A percentile compares a stretch with the other conserved stretches of the same genome.
Evolutionary conservation across 441 rosid species (phyloP).

Genomic region (Gossypium aridum): DNA sequence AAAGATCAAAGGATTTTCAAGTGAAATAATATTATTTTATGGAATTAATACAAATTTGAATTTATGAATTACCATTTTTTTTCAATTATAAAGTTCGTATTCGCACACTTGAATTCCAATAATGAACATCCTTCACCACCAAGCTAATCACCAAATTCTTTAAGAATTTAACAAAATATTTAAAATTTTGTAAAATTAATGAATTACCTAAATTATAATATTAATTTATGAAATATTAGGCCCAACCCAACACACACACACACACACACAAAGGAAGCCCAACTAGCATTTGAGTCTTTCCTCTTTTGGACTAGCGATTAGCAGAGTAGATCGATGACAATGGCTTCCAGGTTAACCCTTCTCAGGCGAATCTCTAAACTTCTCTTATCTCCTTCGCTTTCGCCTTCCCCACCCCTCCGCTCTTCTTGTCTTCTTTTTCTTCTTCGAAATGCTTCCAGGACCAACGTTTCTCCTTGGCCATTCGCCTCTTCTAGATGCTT

Average conservation of each 20-base stretch:
- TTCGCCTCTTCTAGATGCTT: slow-evolving; percentile 35
- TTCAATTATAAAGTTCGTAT: too few species aligned
- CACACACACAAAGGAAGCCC: background rate
- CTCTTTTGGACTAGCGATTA: background rate
- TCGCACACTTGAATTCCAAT: too few species aligned
- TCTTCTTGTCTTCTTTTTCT: slow-evolving; percentile 8
- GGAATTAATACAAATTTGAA: too few species aligned
- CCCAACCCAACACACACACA: background rate
- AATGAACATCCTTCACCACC: too few species aligned
- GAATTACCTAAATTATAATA: too few species aligned
- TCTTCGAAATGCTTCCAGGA: slow-evolving; percentile 9
- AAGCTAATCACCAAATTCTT: too few species aligned
- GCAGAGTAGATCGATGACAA: slow-evolving; percentile 17
- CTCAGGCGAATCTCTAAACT: slow-evolving; percentile 32
- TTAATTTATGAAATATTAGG: background rate
- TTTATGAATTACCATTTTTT: too few species aligned
- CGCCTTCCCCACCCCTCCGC: slow-evolving; percentile 6
- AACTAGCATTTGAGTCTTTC: background rate
- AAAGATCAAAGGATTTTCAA: too few species aligned
- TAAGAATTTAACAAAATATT: too few species aligned
- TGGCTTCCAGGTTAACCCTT: slow-evolving; percentile 43
- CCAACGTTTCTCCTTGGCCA: background rate
- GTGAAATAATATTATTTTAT: too few species aligned
- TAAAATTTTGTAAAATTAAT: too few species aligned
- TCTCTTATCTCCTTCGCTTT: slow-evolving; percentile 16